Conservation (phyloP, 768 basidiomycete genomes). For the Russula earlei region DNA sequence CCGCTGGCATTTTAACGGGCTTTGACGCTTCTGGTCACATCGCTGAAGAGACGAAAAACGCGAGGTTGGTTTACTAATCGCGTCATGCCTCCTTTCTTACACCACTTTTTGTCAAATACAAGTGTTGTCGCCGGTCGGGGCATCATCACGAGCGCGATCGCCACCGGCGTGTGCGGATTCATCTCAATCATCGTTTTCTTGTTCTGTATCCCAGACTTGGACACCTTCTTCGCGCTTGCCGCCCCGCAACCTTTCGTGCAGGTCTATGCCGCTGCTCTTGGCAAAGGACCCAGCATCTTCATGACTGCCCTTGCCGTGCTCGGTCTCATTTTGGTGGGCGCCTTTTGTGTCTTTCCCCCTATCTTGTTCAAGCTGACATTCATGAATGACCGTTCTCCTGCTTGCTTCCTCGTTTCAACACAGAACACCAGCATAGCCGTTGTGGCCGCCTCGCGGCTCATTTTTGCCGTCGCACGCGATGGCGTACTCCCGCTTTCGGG, state of each 20-base stretch:
- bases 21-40: constrained; percentile 87
- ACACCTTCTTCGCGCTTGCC: constrained; percentile 60
- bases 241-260: constrained; percentile 91
- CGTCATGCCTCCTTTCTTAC: not conserved
- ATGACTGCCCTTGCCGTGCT: constrained; percentile 81
- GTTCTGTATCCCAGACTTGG: constrained; percentile 75
- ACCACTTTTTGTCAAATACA: not conserved
- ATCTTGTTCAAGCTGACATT: not conserved
- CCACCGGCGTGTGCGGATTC: constrained; percentile 75
- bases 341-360: not conserved
- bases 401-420: not conserved
- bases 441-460: constrained; percentile 79
- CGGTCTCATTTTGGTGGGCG: constrained; percentile 72
- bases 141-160: constrained; percentile 66
- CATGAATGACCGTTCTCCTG: not conserved
- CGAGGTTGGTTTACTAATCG: constrained; percentile 34
- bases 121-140: constrained; percentile 77
- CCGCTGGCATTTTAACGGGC: constrained; percentile 80
- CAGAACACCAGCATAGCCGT: constrained; percentile 83
- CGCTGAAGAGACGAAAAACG: constrained; percentile 83
- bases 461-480: constrained; percentile 92
- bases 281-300: constrained; percentile 68
- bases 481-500: constrained; percentile 76
- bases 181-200: constrained; percentile 70
- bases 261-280: constrained; percentile 76